Base-by-base conservation (phyloP, 371 early-diverging fungal genomes). In the Cokeromyces recurvatus region DNA sequence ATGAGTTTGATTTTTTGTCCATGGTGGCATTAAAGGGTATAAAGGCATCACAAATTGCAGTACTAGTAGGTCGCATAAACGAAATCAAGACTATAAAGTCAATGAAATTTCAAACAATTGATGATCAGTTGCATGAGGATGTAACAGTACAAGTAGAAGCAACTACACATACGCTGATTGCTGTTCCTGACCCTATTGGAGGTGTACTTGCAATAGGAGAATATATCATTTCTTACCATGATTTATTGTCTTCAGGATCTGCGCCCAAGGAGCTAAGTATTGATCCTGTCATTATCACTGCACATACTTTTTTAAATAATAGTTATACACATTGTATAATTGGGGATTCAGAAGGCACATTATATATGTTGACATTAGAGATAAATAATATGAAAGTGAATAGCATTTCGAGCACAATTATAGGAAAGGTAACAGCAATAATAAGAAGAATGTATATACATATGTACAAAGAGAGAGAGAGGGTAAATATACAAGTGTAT, bases 181-280 rank as follows among this genome's bases (percentile, higher is more conserved):
- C 84, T 37, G 80, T 84, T 14, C 77, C 86, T 10, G 55, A 61
- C 2, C 75, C 76, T 10, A 50, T 68, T 31, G 84, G 85, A 19
- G 90, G 86, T 0, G 49, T 89, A 9, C 48, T 91, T 32, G 78
- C 86, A 1, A 49, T 91, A 7, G 82, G 88, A n/a, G 86, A 88
- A 39, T 74, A 84, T 32, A 61, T 82, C 4, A 75, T 91, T 12
- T 66, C 78, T 1, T 84, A 83, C 45, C 62, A 77, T 23, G 62
- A 74, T 25, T 49, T 60, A 9, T 36, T 51, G 15, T 51, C 63
- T 2, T 10, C 22, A 4, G 19, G 34, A 1, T 27, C 17, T 12
- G 11, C 38, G 27, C 46, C 53, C 19, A 64, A 60, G 38, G 65
- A 74, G 3, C 58, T 81, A 16, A 71, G 78, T 19, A 82, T 85